Evolutionary conservation across 768 basidiomycete species (phyloP).

Genomic region (Pleurotus pulmonarius): DNA sequence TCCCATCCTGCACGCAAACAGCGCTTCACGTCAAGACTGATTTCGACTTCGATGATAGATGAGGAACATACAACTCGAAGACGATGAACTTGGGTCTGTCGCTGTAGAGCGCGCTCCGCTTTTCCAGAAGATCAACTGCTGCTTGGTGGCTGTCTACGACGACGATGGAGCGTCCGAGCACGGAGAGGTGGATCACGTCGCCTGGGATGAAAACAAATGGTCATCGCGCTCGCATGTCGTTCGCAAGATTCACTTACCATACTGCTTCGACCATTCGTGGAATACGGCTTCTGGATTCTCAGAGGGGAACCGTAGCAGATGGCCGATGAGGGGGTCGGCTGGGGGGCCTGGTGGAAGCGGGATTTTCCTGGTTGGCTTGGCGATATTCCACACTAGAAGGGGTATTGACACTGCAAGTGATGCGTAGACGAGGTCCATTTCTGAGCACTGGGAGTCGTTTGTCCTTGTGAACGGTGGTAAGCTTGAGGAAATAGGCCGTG

Average conservation of each 20-base stretch:
- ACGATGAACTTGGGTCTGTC: slow-evolving; percentile 16
- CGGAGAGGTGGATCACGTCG: slow-evolving; percentile 17
- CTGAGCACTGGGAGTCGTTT: too few relatives aligned
- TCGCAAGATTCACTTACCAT: slow-evolving; percentile 20
- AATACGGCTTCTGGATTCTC: slow-evolving; percentile 22
- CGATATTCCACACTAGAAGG: too few relatives aligned
- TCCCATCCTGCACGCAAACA: slow-evolving; percentile 12
- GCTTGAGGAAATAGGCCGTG: too few relatives aligned
- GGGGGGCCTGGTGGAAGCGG: slow-evolving; percentile 31
- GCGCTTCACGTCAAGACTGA: too few relatives aligned
- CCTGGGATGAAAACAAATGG: slow-evolving; percentile 10
- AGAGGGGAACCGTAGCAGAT: slow-evolving; percentile 29
- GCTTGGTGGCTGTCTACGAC: slow-evolving; percentile 21
- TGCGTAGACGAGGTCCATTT: too few relatives aligned
- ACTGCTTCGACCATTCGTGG: slow-evolving; percentile 26
- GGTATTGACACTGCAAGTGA: too few relatives aligned
- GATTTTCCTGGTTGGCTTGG: too few relatives aligned
- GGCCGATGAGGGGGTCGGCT: slow-evolving; percentile 32
- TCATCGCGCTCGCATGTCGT: background rate
- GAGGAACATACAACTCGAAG: slow-evolving; percentile 11
- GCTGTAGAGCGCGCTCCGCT: slow-evolving; percentile 23
- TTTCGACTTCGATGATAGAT: too few relatives aligned
- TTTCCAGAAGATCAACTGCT: slow-evolving; percentile 24
- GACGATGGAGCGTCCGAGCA: slow-evolving; percentile 22
- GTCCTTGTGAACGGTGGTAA: too few relatives aligned